A percentile compares a stretch with the other conserved stretches of the same genome.
Evolutionary conservation across 352 stramenopile species (phyloP).

Genomic region (Globisporangium emineosum): DNA sequence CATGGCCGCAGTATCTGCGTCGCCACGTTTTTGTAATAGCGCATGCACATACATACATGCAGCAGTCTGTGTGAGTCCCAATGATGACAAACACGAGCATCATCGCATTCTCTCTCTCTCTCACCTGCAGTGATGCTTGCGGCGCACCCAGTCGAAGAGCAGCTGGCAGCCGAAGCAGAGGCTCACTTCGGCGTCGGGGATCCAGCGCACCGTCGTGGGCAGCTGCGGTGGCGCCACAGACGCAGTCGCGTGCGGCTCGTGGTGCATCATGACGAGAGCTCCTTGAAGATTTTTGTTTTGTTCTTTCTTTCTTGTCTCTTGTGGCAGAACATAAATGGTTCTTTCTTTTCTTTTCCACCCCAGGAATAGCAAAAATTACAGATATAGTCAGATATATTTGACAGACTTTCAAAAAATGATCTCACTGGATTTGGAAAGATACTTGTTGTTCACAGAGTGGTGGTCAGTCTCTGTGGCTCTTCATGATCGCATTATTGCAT

Average conservation of each 20-base stretch:
- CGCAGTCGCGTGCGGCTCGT: slow-evolving; percentile 1
- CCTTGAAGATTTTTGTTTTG: slow-evolving; percentile 1
- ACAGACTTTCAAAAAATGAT: too few species aligned
- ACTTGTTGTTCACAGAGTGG: background rate
- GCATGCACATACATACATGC: background rate
- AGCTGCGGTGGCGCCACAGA: slow-evolving; percentile 10
- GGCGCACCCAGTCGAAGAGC: slow-evolving; percentile 86
- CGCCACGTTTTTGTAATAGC: background rate
- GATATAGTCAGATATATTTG: background rate
- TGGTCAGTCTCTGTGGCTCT: background rate
- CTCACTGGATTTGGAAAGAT: background rate
- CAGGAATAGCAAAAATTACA: background rate
- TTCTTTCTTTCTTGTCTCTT: slow-evolving; percentile 7
- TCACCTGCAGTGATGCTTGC: slow-evolving; percentile 88
- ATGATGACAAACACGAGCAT: too few species aligned
- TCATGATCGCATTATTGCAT: background rate
- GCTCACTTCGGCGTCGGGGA: slow-evolving; percentile 74
- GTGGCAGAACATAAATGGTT: background rate
- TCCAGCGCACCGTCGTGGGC: slow-evolving; percentile 78
- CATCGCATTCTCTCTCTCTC: too few species aligned
- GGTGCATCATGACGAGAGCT: slow-evolving; percentile 10
- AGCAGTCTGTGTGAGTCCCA: too few species aligned
- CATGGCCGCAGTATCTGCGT: slow-evolving; percentile 58
- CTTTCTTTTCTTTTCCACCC: background rate
- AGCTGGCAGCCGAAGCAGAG: slow-evolving; percentile 76